Evolutionary conservation across 768 basidiomycete species (phyloP).

Genomic region (Termitomyces sp.): DNA sequence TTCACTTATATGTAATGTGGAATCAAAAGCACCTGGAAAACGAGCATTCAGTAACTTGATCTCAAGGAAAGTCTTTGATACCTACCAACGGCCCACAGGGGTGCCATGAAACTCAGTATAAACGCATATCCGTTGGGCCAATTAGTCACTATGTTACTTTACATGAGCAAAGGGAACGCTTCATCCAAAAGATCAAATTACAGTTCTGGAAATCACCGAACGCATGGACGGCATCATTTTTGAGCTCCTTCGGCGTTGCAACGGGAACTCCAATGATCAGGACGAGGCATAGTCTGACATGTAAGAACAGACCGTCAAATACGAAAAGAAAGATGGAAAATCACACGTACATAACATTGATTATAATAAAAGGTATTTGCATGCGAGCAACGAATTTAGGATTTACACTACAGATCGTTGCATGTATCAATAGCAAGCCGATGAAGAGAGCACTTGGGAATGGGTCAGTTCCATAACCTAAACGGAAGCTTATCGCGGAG

Average conservation of each 20-base stretch:
- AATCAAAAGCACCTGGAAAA: constrained; percentile 41
- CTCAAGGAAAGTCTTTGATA: not conserved
- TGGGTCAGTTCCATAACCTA: too few species aligned
- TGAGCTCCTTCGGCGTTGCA: constrained; percentile 52
- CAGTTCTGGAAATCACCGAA: constrained; percentile 58
- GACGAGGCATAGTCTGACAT: constrained; percentile 50
- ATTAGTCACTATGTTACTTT: constrained; percentile 35
- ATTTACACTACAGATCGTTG: constrained; percentile 59
- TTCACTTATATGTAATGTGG: constrained; percentile 62
- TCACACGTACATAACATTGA: constrained; percentile 61
- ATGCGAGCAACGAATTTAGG: constrained; percentile 61
- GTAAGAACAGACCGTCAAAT: not conserved
- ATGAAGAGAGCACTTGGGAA: constrained; percentile 54
- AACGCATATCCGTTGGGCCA: constrained; percentile 60
- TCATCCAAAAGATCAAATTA: constrained; percentile 17
- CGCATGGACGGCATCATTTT: constrained; percentile 55
- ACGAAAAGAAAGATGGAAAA: not conserved
- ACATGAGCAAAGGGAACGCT: not conserved
- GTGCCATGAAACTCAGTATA: constrained; percentile 35
- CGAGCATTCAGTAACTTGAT: not conserved
- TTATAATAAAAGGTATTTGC: constrained; percentile 63
- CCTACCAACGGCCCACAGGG: constrained; percentile 37
- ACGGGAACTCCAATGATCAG: constrained; percentile 67
- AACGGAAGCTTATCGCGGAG: too few species aligned
- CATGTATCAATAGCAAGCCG: constrained; percentile 58